Conservation (phyloP, 306 rosid species). For the Dryas alaskensis region DNA sequence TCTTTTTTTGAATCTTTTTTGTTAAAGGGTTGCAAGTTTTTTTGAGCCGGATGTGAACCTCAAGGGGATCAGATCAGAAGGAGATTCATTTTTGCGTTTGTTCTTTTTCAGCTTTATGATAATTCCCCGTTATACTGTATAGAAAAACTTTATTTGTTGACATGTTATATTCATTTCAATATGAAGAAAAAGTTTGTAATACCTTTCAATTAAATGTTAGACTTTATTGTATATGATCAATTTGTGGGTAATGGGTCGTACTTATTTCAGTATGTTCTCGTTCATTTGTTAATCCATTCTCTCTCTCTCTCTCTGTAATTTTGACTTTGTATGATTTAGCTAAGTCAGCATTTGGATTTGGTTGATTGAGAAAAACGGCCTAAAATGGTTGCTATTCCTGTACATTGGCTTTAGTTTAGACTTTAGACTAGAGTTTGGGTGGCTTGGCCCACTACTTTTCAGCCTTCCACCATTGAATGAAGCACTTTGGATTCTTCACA, state of each 20-base stretch:
- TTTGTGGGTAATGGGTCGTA: neutral
- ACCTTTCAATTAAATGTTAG: neutral
- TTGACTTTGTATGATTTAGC: conserved; percentile 10
- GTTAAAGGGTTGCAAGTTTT: conserved; percentile 21
- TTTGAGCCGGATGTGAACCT: conserved; percentile 34
- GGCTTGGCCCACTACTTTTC: conserved; percentile 17
- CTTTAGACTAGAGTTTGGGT: conserved; percentile 20
- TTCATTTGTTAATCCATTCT: too few species aligned
- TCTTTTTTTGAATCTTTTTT: conserved; percentile 18
- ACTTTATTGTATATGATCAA: neutral
- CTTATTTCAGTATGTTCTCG: neutral
- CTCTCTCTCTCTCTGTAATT: neutral
- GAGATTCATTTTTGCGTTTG: neutral
- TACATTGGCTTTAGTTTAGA: neutral
- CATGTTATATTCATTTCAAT: conserved; percentile 23
- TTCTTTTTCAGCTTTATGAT: neutral
- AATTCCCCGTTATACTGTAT: conserved; percentile 25
- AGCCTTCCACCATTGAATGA: neutral
- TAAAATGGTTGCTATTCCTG: neutral
- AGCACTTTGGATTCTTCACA: conserved; percentile 3
- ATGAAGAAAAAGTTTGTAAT: neutral
- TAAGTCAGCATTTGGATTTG: neutral
- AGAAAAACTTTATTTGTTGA: conserved; percentile 11
- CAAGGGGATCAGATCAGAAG: conserved; percentile 24
- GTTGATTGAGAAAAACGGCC: neutral